Base-by-base conservation (phyloP, 1,284 basidiomycete genomes). In the Paramarasmius palmivorus region DNA sequence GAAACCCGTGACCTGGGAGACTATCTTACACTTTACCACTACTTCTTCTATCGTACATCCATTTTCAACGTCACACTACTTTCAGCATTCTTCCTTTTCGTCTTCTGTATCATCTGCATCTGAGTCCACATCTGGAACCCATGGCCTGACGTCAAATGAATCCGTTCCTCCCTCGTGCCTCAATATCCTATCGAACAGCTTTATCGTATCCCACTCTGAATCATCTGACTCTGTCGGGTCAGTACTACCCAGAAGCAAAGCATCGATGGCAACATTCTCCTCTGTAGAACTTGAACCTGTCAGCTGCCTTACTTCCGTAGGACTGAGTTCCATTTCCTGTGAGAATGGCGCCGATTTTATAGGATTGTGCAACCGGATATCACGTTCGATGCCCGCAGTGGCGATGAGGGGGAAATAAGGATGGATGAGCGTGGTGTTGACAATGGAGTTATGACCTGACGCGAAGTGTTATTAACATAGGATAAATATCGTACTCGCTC, bases 341-440 rank as follows among this genome's bases (percentile, higher is more conserved):
- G 71, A 71, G 57, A 77, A 82, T 0, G 83, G 82, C 1, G 81
- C 75, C 12, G 71, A 71, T 12, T 72, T 62, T 7, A 79, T 83
- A 4, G 85, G 80, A 57, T 84, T 83, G 65, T 92, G 90, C 3
- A 90, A 66, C n/a, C 84, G 62, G 36, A 92, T 75, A 57, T 82
- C 70, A 23, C 81, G 81, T 63, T 92, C 90, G 29, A 92, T 79
- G 2, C 90, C 90, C 2, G 83, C 74, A 2, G 88, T 89, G 36
- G 80, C 76, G 23, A 90, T 71, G 50, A 86, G 76, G 3, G 86
- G 78, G 32, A 86, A 72, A n/a, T 78, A 71, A 1, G 90, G 89
- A 63, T 92, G 90, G 55, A 90, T 81, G 29, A 88, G 66, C 2
- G 81, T 74, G 0, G 81, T 81, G 65, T 92, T 92, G 47, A 91